Evolutionary conservation across 305 asterid species (phyloP), one percentile per base, ranked within the genome.

Genomic region (Plantago coronopus): DNA sequence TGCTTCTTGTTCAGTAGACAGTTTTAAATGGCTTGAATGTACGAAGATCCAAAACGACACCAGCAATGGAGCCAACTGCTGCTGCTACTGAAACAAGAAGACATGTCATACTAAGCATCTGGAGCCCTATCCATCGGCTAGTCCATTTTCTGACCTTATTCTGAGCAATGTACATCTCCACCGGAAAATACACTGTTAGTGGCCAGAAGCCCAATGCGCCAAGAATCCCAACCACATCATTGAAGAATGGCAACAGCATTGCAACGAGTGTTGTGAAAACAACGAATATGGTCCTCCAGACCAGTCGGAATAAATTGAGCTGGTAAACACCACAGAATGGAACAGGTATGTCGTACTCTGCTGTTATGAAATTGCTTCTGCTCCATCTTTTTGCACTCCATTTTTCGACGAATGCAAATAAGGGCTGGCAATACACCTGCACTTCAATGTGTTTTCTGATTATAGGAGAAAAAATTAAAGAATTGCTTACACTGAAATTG

Each of bases 181-280:
- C 65, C 16, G 78, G 74, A 17, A 73, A 73, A 57, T 73, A 73
- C 6, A 73, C 78, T 4, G 78, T 69, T 56, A 73, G 42, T 2
- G 78, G 75, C 79, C 79, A 70, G 31, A 70, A 69, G 4, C 73
- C 79, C 8, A 74, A 57, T 17, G 75, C 79, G 12, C 75, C 75
- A 0, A 74, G 68, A 11, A 69, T 62, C 47, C 75, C 73, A 2
- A 74, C 73, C 23, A 74, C 75, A n/a, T 75, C 74, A 8, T 72
- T 72, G 53, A 69, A 73, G 45, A 77, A 77, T 11, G 82, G 82
- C 63, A 77, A 25, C 15, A 73, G 65, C 79, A 77, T 77, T 7
- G 75, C 67, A 50, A 71, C 65, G n/a, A 74, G 31, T 1, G 78
- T 78, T 31, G 83, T 78, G 18, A 70, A 9, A 13, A 69, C 37